Base-by-base conservation (phyloP, 768 basidiomycete genomes). In the Pulveroboletus sp. region DNA sequence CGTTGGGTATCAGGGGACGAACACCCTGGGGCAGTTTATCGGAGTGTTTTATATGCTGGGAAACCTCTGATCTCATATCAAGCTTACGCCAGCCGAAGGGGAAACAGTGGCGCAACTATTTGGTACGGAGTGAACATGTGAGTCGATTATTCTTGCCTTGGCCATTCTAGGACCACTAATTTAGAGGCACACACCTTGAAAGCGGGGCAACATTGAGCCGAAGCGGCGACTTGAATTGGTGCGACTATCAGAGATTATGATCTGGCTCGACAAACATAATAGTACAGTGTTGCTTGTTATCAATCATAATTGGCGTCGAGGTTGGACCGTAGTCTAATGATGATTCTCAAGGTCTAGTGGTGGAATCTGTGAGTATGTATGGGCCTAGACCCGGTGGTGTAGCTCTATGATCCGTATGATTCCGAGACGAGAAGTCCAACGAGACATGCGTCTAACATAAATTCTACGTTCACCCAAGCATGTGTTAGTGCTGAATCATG, bases 391-490 rank as follows among this genome's bases (percentile, higher is more conserved):
- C 27, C 8, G 9, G 36, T 33, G 10, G 32, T 35, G 16, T 19
- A 16, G 12, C 25, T 57, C 61, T 69, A 72, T 45, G 71, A 72
- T 19, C 70, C 65, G 27, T 73, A 69, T 24, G 82, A 78, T 57
- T 92, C 90, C 1, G 85, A 67, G 12, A 94, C 82, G 34, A 99
- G 71, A 60, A 97, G 90, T 14, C 95, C 95, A 32, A 99, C 87
- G 39, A 97, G 73, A 66, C 92, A 97, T 29, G 83, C 78, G 63
- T 97, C 94, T 19, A 99, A 75, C 91, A 98, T 97, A 58, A 86
- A 86, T 43, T 99, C 95, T n/a, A 79, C 81, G 57, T 92, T 97
- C 27, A 99, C 94, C 95, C 95, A 99, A 4, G 86, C 90, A 67
- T 99, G 95, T 0, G 94, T 97, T 20, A 80, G 69, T 39, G 87